phyloP scores from a whole-genome alignment of 768 basidiomycete species.

The Obba rivulosa region DNA sequence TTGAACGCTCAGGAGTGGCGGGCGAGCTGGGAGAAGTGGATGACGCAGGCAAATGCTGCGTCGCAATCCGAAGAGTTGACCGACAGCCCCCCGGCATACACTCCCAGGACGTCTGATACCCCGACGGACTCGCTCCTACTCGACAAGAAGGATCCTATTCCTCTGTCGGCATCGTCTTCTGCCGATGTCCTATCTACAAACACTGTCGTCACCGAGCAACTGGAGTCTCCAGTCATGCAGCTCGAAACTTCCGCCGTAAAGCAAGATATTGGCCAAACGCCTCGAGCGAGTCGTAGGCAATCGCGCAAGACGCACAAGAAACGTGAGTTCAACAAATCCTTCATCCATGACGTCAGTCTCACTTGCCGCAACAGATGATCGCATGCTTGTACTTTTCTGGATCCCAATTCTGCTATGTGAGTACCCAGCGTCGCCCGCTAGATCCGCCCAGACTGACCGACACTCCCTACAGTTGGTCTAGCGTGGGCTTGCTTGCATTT shows the following conservation, averaged over 20 bases:
- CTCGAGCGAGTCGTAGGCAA: conserved; percentile 31
- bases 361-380: conserved; percentile 50
- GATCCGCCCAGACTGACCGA: background rate
- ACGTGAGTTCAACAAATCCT: conserved; percentile 39
- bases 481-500: conserved; percentile 28
- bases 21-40: conserved; percentile 73
- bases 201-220: too few relatives aligned
- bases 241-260: too few relatives aligned
- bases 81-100: conserved; percentile 68
- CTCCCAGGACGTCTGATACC: conserved; percentile 43
- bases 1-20: conserved; percentile 51
- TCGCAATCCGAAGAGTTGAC: conserved; percentile 42
- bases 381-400: conserved; percentile 84
- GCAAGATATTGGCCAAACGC: too few relatives aligned
- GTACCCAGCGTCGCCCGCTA: conserved; percentile 25
- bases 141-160: conserved; percentile 8
- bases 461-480: conserved; percentile 25
- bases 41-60: conserved; percentile 45
- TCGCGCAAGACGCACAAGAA: conserved; percentile 51
- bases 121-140: conserved; percentile 17
- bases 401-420: conserved; percentile 75
- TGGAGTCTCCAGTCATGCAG: too few relatives aligned
- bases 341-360: background rate
- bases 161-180: background rate
- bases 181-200: too few relatives aligned